Base-by-base conservation (phyloP, 441 rosid genomes). In the Arabidopsis lyrata region DNA sequence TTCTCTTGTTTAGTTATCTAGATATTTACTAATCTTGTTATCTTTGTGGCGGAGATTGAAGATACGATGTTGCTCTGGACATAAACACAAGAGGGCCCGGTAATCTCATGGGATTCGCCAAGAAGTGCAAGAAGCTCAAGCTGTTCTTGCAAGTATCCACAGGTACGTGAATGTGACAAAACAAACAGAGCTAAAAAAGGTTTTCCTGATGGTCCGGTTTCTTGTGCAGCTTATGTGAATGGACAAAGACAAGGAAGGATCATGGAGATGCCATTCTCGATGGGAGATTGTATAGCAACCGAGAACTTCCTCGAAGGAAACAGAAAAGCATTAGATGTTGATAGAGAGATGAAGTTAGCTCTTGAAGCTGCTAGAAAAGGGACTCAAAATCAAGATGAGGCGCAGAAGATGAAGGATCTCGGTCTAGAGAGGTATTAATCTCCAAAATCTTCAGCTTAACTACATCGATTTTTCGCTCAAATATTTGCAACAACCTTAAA, bases 131-230 rank as follows among this genome's bases (percentile, higher is more conserved):
- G 78, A 90, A 87, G 35, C 88, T 94, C 10, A 86, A 86, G 80
- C 88, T 94, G 68, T 88, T 92, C 79, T 77, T 89, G 81, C 99
- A 94, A 83, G 88, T 94, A 44, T 94, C 99, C 62, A 92, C 97
- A 60, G 96, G 97, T 83, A 80, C 61, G 70, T 72, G 13, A 70
- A 20, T 32, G 1, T 42, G 10, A 22, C 12, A 34, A 42, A 75
- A 54, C 32, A 44, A 16, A 68, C 12, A 61, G n/a, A 54, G 31
- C 22, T 12, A 15, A 38, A 14, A 0, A 31, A 27, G 13, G 32
- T 2, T 45, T 53, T 20, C 22, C 52, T 63, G 39, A 49, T 70
- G 39, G 18, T 55, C 54, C 16, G 0, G 44, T 5, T 61, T 32
- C 31, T 53, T 72, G 10, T 79, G 62, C 77, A 91, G 99, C 97